Percentiles rank a stretch among this genome's conserved stretches.
These are phyloP conservation scores for Nigrospora oryzae DNA, from an alignment of 2,329 filamentous ascomycete species.

Conservation along the genomic window DNA sequence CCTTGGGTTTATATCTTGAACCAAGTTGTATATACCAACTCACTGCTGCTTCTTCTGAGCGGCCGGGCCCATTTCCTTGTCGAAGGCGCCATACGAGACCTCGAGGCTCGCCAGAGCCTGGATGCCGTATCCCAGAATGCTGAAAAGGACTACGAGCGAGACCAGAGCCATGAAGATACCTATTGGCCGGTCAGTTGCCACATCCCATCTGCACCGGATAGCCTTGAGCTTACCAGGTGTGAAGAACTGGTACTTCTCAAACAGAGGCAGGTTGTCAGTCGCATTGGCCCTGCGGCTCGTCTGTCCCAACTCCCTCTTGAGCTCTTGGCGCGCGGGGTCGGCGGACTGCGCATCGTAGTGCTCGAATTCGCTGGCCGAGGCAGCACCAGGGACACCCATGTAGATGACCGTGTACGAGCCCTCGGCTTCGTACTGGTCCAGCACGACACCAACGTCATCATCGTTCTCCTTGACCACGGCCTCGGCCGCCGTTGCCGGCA, in stretches of 20 bases:
- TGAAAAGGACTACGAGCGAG: slow-evolving; percentile 60
- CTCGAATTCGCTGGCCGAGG: no score
- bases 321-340: slow-evolving; percentile 57
- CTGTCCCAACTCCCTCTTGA: slow-evolving; percentile 52
- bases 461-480: slow-evolving; percentile 36
- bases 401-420: slow-evolving; percentile 69
- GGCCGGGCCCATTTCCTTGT: slow-evolving; percentile 88
- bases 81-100: slow-evolving; percentile 90
- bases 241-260: slow-evolving; percentile 93
- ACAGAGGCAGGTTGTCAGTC: slow-evolving; percentile 49
- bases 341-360: slow-evolving; percentile 58
- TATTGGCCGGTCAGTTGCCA: slow-evolving; percentile 23
- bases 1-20: no score
- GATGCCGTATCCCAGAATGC: slow-evolving; percentile 73
- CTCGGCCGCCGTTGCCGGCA: slow-evolving; percentile 23
- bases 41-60: slow-evolving; percentile 73
- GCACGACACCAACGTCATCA: slow-evolving; percentile 39
- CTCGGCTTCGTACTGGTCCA: slow-evolving; percentile 27
- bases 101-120: slow-evolving; percentile 70
- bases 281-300: slow-evolving; percentile 28
- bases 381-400: slow-evolving; percentile 49
- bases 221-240: slow-evolving; percentile 58
- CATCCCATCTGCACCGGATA: neutral
- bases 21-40: neutral
- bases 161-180: slow-evolving; percentile 85